A percentile compares a stretch with the other conserved stretches of the same genome.
phyloP scores from a whole-genome alignment of 2,329 filamentous ascomycete genomes.

The Macroventuria anomochaeta region DNA sequence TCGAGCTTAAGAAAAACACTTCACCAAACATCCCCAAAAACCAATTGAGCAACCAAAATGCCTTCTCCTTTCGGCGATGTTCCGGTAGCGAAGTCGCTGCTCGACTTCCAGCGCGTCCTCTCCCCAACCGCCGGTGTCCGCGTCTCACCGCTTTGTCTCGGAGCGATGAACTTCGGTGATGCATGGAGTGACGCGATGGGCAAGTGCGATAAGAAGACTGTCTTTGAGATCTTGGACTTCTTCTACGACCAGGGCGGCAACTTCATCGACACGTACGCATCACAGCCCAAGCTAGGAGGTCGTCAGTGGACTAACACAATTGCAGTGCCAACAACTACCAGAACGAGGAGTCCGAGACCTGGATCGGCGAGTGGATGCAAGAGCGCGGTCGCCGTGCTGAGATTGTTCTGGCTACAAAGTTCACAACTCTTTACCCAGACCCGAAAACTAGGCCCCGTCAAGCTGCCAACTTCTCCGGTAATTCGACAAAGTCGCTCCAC shows the following conservation, averaged over 20 bases:
- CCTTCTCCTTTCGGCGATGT: conserved; percentile 35
- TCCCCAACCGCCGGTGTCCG: conserved; percentile 59
- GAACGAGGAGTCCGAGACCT: conserved; percentile 55
- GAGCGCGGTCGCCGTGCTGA: conserved; percentile 54
- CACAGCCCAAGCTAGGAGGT: background rate
- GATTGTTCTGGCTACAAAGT: conserved; percentile 64
- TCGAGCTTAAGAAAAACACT: background rate
- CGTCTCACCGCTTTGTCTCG: conserved; percentile 62
- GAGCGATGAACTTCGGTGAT: conserved; percentile 62
- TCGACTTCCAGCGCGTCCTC: conserved; percentile 61
- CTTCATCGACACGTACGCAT: conserved; percentile 58
- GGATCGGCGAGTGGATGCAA: conserved; percentile 61
- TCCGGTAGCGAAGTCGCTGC: conserved; percentile 45
- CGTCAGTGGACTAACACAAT: background rate
- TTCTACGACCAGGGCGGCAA: conserved; percentile 59
- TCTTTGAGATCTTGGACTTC: conserved; percentile 56
- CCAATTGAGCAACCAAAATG: conserved; percentile 18
- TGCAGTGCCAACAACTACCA: conserved; percentile 57
- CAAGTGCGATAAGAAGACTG: conserved; percentile 53
- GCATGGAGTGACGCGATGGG: conserved; percentile 54
- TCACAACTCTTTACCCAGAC: conserved; percentile 46
- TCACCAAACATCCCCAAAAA: background rate
- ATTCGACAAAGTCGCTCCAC: conserved; percentile 48
- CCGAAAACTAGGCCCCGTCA: conserved; percentile 34
- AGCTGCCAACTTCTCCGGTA: conserved; percentile 53